Percentiles rank a stretch among this genome's conserved stretches.
These are phyloP conservation scores for Fraxinus sp. DNA, from an alignment of 305 asterid species.

Conservation along the genomic window DNA sequence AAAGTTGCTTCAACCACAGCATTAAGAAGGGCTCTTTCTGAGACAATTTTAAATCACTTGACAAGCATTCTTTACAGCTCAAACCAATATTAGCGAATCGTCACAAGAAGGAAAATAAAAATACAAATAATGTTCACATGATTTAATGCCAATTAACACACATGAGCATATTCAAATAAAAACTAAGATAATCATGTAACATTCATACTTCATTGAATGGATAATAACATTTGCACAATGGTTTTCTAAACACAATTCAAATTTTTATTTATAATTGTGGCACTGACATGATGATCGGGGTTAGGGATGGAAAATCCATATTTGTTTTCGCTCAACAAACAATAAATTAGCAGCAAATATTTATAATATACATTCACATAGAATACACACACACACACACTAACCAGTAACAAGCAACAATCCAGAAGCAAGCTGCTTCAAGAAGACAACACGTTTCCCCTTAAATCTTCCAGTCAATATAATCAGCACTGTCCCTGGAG, in stretches of 20 bases:
- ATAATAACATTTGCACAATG: neutral
- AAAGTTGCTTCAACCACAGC: constrained; percentile 11
- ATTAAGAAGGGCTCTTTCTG: constrained; percentile 16
- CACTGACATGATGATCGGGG: neutral
- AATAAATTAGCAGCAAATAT: neutral
- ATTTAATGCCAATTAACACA: neutral
- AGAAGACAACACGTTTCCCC: constrained; percentile 68
- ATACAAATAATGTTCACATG: neutral
- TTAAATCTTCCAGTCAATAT: constrained; percentile 62
- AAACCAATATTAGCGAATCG: neutral
- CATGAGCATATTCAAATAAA: neutral
- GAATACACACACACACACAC: too few species aligned
- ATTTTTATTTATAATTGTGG: neutral
- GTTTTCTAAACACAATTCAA: neutral
- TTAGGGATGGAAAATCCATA: neutral
- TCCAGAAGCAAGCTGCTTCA: constrained; percentile 66
- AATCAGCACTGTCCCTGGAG: constrained; percentile 69
- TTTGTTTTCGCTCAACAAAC: neutral
- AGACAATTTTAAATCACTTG: constrained; percentile 4
- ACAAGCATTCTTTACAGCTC: neutral
- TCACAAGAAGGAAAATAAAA: neutral
- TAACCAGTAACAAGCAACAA: constrained; percentile 62
- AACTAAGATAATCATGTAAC: neutral
- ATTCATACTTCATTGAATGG: neutral
- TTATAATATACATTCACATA: neutral